Base-by-base conservation (phyloP, 2,329 filamentous ascomycete species). In the Nothophaeocryptopus gaeumannii region DNA sequence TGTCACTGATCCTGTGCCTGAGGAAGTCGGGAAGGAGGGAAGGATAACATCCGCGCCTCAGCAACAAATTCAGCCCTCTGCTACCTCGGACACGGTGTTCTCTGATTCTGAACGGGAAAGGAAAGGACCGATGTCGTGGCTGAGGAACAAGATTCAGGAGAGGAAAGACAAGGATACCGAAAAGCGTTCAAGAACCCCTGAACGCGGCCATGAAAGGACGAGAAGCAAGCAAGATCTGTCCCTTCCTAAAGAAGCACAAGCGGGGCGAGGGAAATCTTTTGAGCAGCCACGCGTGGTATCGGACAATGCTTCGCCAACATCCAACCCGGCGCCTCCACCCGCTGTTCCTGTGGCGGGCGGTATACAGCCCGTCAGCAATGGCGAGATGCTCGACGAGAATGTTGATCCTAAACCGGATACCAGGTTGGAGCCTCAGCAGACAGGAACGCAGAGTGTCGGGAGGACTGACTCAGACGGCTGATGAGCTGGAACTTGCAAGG, bases 121-220 rank as follows among this genome's bases (percentile, higher is more conserved):
- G 66, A 83, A 78, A 54, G 79, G 81, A 1, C 75, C 82, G 2
- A 78, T 86, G 56, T 80, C 78, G 5, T 86, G 84, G 73, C 78
- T 86, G 56, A 79, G 83, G 56, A 81, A 79, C 55, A 86, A 84
- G 67, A 75, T 85, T 48, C 75, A 81, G 29, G 81, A 83, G 37
- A 77, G 79, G 29, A 77, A 76, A 51, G 77, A 79, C 29, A 71
- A 74, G 50, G 74, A 79, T 33, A 74, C 72, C 14, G 80, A 80
- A 58, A 77, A 77, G 56, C 58, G 66, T 15, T 62, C 63, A 2
- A 54, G 62, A 39, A 67, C 65, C 15, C 67, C 67, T 2, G 62
- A 66, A 11, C 55, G 75, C 74, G 53, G 52, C 1, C 57, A 58
- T 31, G 57, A 62, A 20, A 46, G 58, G 11, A 49, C 45, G 14